Evolutionary conservation across 164 flowering plant genomes (phyloP), one percentile per base, ranked within the genome.

Genomic region (Tetracentron sinense): DNA sequence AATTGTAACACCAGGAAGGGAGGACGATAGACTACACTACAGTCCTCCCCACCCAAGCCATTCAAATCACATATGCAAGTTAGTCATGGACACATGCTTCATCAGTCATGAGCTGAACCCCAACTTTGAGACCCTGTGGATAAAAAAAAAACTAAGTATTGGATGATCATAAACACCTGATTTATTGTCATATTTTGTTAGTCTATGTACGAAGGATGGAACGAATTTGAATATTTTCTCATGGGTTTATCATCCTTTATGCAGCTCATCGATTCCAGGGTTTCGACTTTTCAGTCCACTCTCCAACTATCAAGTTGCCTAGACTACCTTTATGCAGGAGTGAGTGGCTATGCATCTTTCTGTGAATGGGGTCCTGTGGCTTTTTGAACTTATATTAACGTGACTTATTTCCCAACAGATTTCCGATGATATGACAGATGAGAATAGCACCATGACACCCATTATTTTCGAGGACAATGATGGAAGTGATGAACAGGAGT

Each of bases 231-330:
- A 2, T 16, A 20, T 16, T 33, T 21, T 57, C 47, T 33, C 4
- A 8, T 26, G 14, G 2, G 31, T 29, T 53, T 16, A 15, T 58
- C 31, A 25, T 60, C 69, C 25, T 21, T 63, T 10, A 88, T 75
- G 77, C 88, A 90, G 98, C 75, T 91, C 7, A 86, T 88, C 33
- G 96, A 89, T 67, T 78, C 99, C 48, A 77, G 99, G 73, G 79
- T 84, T 42, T 81, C 97, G 35, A 91, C 88, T 17, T 88, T 77
- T 61, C 72, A 72, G 17, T 66, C 86, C 7, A 86, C 93, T 55
- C 81, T 86, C 65, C 81, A 81, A 68, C 74, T 94, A 65, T 84
- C 93, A 49, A 80, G 84, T 71, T 69, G 73, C 68, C 61, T 91
- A 65, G 96, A 91, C 80, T 77, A 79, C 67, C 69, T 77, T 30